Conservation (phyloP, 306 rosid species). For the Vigna nakashimae region DNA sequence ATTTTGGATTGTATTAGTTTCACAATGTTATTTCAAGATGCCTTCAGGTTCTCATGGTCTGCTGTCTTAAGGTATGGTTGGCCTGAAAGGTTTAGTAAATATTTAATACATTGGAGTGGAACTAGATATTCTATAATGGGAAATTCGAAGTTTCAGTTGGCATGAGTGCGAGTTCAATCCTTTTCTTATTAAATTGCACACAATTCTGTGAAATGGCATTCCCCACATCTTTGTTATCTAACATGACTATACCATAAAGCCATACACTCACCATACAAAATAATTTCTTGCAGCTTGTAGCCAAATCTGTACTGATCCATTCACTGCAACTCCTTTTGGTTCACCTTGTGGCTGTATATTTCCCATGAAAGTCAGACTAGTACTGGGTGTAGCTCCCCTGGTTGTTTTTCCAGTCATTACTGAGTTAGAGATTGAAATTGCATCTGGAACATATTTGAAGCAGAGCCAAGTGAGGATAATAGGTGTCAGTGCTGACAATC, state of each 20-base stretch:
- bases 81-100: slow-evolving; percentile 24
- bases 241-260: slow-evolving; percentile 25
- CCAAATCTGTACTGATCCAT: slow-evolving; percentile 83
- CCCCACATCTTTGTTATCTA: neutral
- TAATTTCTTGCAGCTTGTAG: slow-evolving; percentile 66
- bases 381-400: slow-evolving; percentile 77
- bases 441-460: slow-evolving; percentile 81
- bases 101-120: slow-evolving; percentile 2
- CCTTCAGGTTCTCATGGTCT: neutral
- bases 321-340: slow-evolving; percentile 81
- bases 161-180: slow-evolving; percentile 15
- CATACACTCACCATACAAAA: slow-evolving; percentile 38
- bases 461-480: slow-evolving; percentile 95
- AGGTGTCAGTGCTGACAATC: slow-evolving; percentile 90
- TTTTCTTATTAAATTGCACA: slow-evolving; percentile 14
- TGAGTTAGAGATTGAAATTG: slow-evolving; percentile 87
- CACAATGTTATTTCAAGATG: slow-evolving; percentile 33
- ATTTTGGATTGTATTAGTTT: slow-evolving; percentile 22
- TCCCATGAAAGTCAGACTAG: slow-evolving; percentile 88
- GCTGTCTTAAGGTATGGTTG: slow-evolving; percentile 13
- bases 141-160: slow-evolving; percentile 21
- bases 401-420: slow-evolving; percentile 78
- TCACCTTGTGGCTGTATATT: slow-evolving; percentile 97
- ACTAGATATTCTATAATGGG: neutral
- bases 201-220: slow-evolving; percentile 9